phyloP scores from a whole-genome alignment of 306 rosid species.

The Castanospermum australe region DNA sequence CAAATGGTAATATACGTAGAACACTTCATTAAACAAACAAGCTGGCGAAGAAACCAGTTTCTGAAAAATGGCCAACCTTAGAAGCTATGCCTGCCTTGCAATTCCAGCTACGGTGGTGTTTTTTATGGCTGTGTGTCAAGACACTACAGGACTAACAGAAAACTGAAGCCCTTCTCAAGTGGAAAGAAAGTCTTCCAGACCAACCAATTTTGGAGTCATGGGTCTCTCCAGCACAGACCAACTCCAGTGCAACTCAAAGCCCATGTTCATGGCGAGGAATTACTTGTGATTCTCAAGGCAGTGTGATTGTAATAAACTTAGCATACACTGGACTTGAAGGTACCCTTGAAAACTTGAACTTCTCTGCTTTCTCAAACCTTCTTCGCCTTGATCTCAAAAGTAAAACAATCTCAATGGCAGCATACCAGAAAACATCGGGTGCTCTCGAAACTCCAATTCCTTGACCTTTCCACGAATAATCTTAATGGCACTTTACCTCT shows the following conservation, averaged over 20 bases:
- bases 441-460: slow-evolving; percentile 48
- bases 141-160: slow-evolving; percentile 23
- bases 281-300: slow-evolving; percentile 39
- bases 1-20: background rate
- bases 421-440: slow-evolving; percentile 53
- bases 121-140: background rate
- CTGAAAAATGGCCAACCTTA: slow-evolving; percentile 7
- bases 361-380: slow-evolving; percentile 55
- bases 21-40: background rate
- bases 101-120: background rate
- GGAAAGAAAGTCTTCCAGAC: slow-evolving; percentile 54
- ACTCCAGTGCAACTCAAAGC: slow-evolving; percentile 12
- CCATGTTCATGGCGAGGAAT: slow-evolving; percentile 64
- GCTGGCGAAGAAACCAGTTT: background rate
- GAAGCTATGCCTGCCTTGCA: background rate
- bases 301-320: slow-evolving; percentile 36
- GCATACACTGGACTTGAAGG: slow-evolving; percentile 49
- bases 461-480: slow-evolving; percentile 53
- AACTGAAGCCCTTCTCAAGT: slow-evolving; percentile 46
- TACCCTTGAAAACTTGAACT: slow-evolving; percentile 47
- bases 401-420: slow-evolving; percentile 43
- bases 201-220: slow-evolving; percentile 49
- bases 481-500: slow-evolving; percentile 52
- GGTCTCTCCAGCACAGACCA: slow-evolving; percentile 10
- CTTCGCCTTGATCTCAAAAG: slow-evolving; percentile 56